Percentiles rank a stretch among this genome's conserved stretches.
These are phyloP conservation scores for Fimicolochytrium jonesii DNA, from an alignment of 192 early-diverging fungal species.

Conservation along the genomic window DNA sequence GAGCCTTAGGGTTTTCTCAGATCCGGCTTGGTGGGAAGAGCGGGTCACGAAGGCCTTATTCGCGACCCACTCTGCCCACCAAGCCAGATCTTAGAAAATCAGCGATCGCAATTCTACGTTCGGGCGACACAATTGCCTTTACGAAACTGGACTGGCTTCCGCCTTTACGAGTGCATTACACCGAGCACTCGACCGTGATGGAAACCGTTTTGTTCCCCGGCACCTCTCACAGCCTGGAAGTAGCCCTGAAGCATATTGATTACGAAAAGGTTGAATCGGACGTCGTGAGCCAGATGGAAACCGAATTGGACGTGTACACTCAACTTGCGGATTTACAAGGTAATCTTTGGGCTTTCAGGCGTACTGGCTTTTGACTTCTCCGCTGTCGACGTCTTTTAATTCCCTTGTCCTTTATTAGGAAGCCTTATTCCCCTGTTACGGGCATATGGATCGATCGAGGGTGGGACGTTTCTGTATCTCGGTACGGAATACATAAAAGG, in stretches of 20 bases:
- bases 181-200: not conserved
- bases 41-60: no score
- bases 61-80: no score
- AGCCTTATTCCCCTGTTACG: not conserved
- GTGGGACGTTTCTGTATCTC: not conserved
- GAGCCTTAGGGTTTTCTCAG: no score
- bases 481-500: constrained; percentile 5
- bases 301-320: not conserved
- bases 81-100: no score
- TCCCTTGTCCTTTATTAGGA: not conserved
- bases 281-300: not conserved
- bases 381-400: no score
- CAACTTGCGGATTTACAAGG: constrained; percentile 4
- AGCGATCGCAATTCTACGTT: not conserved
- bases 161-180: not conserved
- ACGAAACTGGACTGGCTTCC: not conserved
- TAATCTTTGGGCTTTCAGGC: no score
- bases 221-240: not conserved
- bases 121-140: not conserved
- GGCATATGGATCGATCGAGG: constrained; percentile 2
- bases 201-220: not conserved
- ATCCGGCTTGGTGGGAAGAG: no score
- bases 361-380: no score
- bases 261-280: not conserved
- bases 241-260: constrained; percentile 12